Percentiles rank a stretch among this genome's conserved stretches.
Evolutionary conservation across 257 asterid species (phyloP).

Genomic region (Vinca minor): DNA sequence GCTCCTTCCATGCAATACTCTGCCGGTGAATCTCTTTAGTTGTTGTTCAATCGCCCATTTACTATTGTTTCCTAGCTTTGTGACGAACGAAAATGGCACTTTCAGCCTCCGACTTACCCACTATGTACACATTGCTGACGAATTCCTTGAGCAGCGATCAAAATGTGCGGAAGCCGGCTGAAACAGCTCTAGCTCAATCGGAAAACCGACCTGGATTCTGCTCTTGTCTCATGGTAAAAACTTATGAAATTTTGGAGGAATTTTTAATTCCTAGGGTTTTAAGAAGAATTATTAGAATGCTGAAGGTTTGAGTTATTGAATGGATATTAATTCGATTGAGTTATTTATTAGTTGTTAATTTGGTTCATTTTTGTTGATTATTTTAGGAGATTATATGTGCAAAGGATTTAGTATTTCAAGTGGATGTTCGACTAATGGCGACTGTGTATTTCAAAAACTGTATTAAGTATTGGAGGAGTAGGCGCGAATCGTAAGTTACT

Average conservation of each 20-base stretch:
- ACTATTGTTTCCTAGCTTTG: not conserved
- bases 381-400: conserved; percentile 83
- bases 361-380: conserved; percentile 5
- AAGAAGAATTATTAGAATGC: not conserved
- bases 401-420: conserved; percentile 58
- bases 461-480: conserved; percentile 74
- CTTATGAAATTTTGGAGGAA: no score
- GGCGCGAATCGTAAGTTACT: conserved; percentile 79
- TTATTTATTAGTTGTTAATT: not conserved
- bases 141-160: conserved; percentile 71
- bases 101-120: conserved; percentile 74
- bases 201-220: conserved; percentile 91
- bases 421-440: conserved; percentile 81
- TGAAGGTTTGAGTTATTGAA: not conserved
- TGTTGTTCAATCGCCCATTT: no score
- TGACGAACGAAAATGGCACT: conserved; percentile 47
- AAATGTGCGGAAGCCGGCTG: conserved; percentile 87
- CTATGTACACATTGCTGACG: conserved; percentile 63
- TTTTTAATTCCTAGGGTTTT: conserved; percentile 18
- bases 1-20: no score
- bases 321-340: not conserved
- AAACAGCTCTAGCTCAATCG: conserved; percentile 64
- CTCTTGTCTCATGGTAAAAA: conserved; percentile 81
- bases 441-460: conserved; percentile 83
- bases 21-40: no score